Base-by-base conservation (phyloP, 1,284 basidiomycete genomes). In the Microbotryum violaceum region DNA sequence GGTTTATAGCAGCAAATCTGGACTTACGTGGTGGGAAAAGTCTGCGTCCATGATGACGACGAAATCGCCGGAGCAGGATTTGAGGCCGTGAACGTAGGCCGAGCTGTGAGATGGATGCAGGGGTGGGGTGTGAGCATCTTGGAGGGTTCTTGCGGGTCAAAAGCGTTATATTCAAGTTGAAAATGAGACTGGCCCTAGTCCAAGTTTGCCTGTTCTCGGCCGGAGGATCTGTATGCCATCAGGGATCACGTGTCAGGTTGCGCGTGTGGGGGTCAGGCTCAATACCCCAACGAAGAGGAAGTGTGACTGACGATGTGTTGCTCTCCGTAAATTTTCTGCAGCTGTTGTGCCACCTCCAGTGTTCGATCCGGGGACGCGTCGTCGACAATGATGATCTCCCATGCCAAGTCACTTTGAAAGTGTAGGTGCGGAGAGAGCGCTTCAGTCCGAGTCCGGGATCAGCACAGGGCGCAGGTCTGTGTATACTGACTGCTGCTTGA, bases 41-140 rank as follows among this genome's bases (percentile, higher is more conserved):
- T 94, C 91, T 56, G 91, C 91, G 72, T 94, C 91, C 91, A 94
- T 94, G 75, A 94, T 93, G 72, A 93, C 89, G 44, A 92, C 89
- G 77, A 91, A 94, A 75, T 89, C 88, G n/a, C 91, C 91, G 0
- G 86, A 85, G 72, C 86, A 87, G 74, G 86, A 89, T 70, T 89
- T 85, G 57, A 94, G 79, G 14, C 91, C 91, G 74, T 94, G 88
- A 56, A 93, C 89, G 74, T 94, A 94, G 23, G 91, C 91, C 18
- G 91, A 92, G 57, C 89, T 90, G 68, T 42, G 9, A 42, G 4
- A 21, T 2, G 4, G 16, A 42, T 6, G 31, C 31, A 31, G 8
- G 37, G 14, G 4, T 10, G 6, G 48, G 37, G 12, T 42, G 37
- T 42, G 37, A 42, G 37, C 37, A 42, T 42, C 16, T 18, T 42